phyloP scores from a whole-genome alignment of 2,329 filamentous ascomycete genomes.

The Dothideomycetidae sp. region DNA sequence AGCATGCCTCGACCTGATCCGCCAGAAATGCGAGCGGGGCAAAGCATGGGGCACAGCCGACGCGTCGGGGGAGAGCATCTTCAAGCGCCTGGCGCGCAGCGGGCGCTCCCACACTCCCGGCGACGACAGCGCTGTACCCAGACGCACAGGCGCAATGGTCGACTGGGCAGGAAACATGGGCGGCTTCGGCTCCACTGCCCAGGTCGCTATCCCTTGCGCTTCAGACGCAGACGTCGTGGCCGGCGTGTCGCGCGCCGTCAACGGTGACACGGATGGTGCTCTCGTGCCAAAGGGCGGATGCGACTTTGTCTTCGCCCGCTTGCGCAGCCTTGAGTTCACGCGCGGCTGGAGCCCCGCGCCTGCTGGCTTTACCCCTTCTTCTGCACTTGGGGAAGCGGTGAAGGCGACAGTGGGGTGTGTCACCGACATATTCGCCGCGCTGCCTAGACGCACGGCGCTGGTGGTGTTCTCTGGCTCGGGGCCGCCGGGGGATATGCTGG shows the following conservation, averaged over 20 bases:
- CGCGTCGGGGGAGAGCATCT: slow-evolving; percentile 70
- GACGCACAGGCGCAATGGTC: slow-evolving; percentile 57
- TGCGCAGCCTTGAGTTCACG: slow-evolving; percentile 45
- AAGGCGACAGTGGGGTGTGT: slow-evolving; percentile 38
- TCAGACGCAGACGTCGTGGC: slow-evolving; percentile 44
- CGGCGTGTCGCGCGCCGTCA: slow-evolving; percentile 39
- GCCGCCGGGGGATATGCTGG: slow-evolving; percentile 42
- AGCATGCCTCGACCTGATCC: slow-evolving; percentile 83
- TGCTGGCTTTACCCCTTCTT: slow-evolving; percentile 8
- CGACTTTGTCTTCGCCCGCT: slow-evolving; percentile 49
- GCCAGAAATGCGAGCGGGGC: slow-evolving; percentile 90
- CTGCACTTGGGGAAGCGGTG: slow-evolving; percentile 32
- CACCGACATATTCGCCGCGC: slow-evolving; percentile 37
- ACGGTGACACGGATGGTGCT: slow-evolving; percentile 27
- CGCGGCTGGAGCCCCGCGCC: slow-evolving; percentile 40
- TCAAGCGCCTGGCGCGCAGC: slow-evolving; percentile 54
- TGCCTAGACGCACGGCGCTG: slow-evolving; percentile 46
- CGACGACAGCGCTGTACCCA: slow-evolving; percentile 21
- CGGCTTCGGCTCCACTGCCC: slow-evolving; percentile 43
- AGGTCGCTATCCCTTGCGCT: slow-evolving; percentile 41
- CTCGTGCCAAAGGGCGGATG: slow-evolving; percentile 38
- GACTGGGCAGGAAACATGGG: slow-evolving; percentile 76
- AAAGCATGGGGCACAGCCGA: slow-evolving; percentile 72
- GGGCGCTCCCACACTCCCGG: slow-evolving; percentile 25
- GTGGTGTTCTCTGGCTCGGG: slow-evolving; percentile 51